A percentile compares a stretch with the other conserved stretches of the same genome.
Conservation (phyloP, 129 eudicot genomes). For the Lonicera japonica region DNA sequence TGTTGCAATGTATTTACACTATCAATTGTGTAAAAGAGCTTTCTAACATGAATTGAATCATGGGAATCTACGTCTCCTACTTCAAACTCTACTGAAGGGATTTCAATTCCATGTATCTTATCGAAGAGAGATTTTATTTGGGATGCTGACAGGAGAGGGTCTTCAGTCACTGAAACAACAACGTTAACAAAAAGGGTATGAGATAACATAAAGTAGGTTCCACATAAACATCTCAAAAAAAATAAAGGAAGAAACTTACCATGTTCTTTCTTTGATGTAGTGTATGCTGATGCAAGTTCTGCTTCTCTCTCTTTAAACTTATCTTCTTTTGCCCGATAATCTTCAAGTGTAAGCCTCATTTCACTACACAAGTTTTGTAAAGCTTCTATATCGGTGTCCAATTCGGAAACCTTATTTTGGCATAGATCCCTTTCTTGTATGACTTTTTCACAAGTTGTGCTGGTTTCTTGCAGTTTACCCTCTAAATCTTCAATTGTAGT, state of each 20-base stretch:
- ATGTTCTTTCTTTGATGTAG: constrained; percentile 24
- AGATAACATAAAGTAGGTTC: not conserved
- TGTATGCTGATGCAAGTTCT: constrained; percentile 30
- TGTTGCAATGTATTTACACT: constrained; percentile 36
- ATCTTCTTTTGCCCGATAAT: constrained; percentile 40
- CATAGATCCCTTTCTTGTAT: constrained; percentile 49
- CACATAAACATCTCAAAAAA: not conserved
- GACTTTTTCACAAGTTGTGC: constrained; percentile 23
- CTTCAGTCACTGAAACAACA: constrained; percentile 47
- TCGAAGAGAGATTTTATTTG: constrained; percentile 45
- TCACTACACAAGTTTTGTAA: constrained; percentile 37
- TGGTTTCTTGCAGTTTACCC: constrained; percentile 40
- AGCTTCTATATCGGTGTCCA: constrained; percentile 56
- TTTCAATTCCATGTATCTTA: constrained; percentile 44
- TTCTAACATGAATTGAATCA: constrained; percentile 37
- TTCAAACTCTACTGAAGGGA: constrained; percentile 35
- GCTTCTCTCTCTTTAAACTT: constrained; percentile 44
- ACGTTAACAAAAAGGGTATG: not conserved
- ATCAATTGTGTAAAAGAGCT: constrained; percentile 63
- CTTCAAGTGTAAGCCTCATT: constrained; percentile 37
- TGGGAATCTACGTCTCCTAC: constrained; percentile 33
- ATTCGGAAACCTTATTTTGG: constrained; percentile 30
- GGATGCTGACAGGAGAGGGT: constrained; percentile 47
- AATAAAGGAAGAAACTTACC: constrained; percentile 26
- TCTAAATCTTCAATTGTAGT: constrained; percentile 35